Evolutionary conservation across 2,329 filamentous ascomycete genomes (phyloP), one percentile per base, ranked within the genome.

Genomic region (Paecilomyces sp.): DNA sequence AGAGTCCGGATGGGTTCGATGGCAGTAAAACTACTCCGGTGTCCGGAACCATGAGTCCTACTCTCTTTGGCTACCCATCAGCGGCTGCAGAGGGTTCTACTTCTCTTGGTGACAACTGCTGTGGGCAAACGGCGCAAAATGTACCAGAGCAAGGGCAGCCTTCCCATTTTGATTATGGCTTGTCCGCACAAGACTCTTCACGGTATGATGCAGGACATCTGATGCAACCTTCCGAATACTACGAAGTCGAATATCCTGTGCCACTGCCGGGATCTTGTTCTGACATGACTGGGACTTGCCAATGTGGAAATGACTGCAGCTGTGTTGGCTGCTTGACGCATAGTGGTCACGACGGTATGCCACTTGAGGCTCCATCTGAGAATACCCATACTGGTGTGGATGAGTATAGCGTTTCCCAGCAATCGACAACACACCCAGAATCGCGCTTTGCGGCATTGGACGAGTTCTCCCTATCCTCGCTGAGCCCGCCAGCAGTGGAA

Each of bases 301-400:
- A 79, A 62, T 83, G 81, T 59, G 80, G 79, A 15, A 78, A 77
- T 58, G 80, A 80, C 47, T 83, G 81, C 64, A 75, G 70, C 58
- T 83, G 81, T 63, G 72, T 80, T n/a, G 80, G 80, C 13, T 83
- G 81, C 63, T 69, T 82, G 12, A 81, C 79, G 2, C 81, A 83
- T 58, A 78, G 75, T 22, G 80, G 79, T 3, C 80, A 81, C 59
- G 77, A 78, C 25, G 79, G 78, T 13, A 63, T 80, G 24, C 62
- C 71, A 11, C 64, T 80, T 15, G 69, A 73, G 11, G 56, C 68
- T 11, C 61, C 61, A 52, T 58, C 59, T n/a, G 59, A 58, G 24
- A 60, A 60, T 22, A 11, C 51, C 13, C 7, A 57, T 25, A 12
- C 30, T 30, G 28, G 11, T 12, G 56, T 62, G 18, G 12, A 58